Base-by-base conservation (phyloP, 2,329 filamentous ascomycete species). In the Claviceps quebecensis region DNA sequence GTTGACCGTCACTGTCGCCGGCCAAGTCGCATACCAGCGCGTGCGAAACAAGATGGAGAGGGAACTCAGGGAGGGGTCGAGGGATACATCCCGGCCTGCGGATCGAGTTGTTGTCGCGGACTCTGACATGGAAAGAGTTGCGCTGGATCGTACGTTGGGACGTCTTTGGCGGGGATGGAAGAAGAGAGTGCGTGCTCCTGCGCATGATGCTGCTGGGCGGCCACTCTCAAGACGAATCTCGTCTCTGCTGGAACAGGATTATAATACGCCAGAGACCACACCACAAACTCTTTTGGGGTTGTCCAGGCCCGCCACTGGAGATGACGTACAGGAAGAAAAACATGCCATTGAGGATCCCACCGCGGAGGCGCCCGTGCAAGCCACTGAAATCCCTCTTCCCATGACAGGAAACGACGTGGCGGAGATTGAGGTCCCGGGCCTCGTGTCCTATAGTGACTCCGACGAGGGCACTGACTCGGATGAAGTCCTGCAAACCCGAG, bases 161-260 rank as follows among this genome's bases (percentile, higher is more conserved):
- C 77, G 90, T 47, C 73, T 97, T 44, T 98, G 93, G 93, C 81
- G 93, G 59, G 86, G 87, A 26, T 98, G 93, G 93, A 88, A 93
- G 69, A 95, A 95, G 70, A 80, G 85, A 55, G 76, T 86, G 58
- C 79, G 87, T 53, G 75, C 76, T 6, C 78, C 80, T 0, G 65
- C 64, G 37, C 67, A 70, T 37, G 72, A 75, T 40, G 64, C 71
- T 47, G 68, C 72, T 46, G 66, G 72, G 38, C 69, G 74, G 26
- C 71, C 76, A 2, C 74, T 71, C 54, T 76, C 78, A 1, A 68
- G 71, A 45, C 72, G 72, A 47, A 73, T 74, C 1, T 58, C 67
- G 6, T 52, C 55, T 19, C 59, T 63, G 37, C 53, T 57, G 29
- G 60, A 58, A 51, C 59, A 60, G 5, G 64, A 67, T 52, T 72